Base-by-base conservation (phyloP, 192 early-diverging fungal genomes). In the Backusella luteola region DNA sequence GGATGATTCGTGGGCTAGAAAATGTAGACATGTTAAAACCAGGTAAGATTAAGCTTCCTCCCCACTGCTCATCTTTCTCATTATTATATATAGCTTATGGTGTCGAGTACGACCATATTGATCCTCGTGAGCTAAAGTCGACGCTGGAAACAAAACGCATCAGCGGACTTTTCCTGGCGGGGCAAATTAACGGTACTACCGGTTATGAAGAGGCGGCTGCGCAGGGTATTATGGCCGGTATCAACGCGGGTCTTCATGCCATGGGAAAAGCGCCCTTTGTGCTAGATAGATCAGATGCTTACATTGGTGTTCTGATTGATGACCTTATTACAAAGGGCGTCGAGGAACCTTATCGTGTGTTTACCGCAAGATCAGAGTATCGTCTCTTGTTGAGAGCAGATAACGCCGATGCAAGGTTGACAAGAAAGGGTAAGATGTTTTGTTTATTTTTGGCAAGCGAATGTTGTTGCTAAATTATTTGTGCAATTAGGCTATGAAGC, bases 171-270 rank as follows among this genome's bases (percentile, higher is more conserved):
- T 95, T 88, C 77, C 83, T 95, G 79, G 94, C 94, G 2, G 94
- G 94, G 0, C 94, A 95, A 82, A 95, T 95, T 63, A 95, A 95
- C 73, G 94, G 94, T n/a, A 95, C 94, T 1, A 95, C 94, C 0
- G 94, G 94, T 6, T 95, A 94, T 74, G 94, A 94, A 66, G 93
- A 94, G 76, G 94, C 94, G 0, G 94, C 94, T 1, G 91, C 92
- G 0, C 94, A 95, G 76, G 94, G 94, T 0, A 83, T 94, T 1
- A 85, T 95, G 46, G 94, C 93, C 0, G 94, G 94, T 4, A 89
- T 91, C 71, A 95, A 95, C 42, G 92, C 94, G 8, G 92, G 88
- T 3, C 73, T 92, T n/a, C 83, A 89, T 2, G 83, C 89, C 4
- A 78, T 82, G 41, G 81, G 85, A 1, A 80, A 79, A 34, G 75